Evolutionary conservation across 352 stramenopile genomes (phyloP).

Genomic region (Globisporangium splendens): DNA sequence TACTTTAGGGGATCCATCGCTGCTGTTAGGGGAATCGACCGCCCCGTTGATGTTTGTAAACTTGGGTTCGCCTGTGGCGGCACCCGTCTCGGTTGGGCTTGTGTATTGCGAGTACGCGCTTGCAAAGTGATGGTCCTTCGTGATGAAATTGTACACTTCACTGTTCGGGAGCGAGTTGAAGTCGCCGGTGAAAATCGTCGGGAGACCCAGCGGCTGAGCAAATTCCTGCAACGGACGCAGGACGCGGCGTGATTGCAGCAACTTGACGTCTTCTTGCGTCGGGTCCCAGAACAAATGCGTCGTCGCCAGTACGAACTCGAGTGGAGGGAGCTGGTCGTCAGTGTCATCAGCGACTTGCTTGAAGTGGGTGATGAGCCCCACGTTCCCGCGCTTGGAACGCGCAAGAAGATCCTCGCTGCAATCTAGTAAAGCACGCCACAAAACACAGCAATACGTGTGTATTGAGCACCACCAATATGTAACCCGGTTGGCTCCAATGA

Average conservation of each 20-base stretch:
- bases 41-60: constrained; percentile 81
- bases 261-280: constrained; percentile 77
- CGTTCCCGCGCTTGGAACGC: constrained; percentile 47
- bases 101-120: constrained; percentile 65
- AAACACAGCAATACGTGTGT: not conserved
- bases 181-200: constrained; percentile 66
- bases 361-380: constrained; percentile 61
- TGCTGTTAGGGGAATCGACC: constrained; percentile 1
- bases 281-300: constrained; percentile 87
- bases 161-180: constrained; percentile 83
- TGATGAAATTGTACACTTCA: constrained; percentile 67
- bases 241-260: constrained; percentile 65
- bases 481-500: not conserved
- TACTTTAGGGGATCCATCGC: constrained; percentile 28
- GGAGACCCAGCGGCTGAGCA: constrained; percentile 17
- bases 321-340: constrained; percentile 10
- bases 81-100: not conserved
- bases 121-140: constrained; percentile 24
- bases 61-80: constrained; percentile 27
- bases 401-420: constrained; percentile 47
- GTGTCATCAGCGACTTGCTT: constrained; percentile 16
- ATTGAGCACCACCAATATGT: not conserved
- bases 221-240: constrained; percentile 43
- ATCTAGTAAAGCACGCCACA: constrained; percentile 21
- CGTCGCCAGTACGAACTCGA: constrained; percentile 66